phyloP scores from a whole-genome alignment of 148 eudicot species.

The Silene conica region DNA sequence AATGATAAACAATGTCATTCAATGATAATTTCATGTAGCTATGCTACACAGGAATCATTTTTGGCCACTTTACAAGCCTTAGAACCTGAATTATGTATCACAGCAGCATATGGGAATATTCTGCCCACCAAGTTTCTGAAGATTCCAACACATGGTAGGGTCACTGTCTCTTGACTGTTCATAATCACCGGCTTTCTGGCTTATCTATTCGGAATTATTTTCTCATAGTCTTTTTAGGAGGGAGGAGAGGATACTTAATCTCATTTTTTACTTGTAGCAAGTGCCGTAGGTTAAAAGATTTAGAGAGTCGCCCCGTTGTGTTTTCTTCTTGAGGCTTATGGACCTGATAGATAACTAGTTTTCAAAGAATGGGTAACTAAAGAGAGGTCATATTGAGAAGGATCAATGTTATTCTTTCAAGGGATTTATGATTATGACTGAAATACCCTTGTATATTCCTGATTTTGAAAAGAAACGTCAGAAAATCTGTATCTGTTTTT shows the following conservation, averaged over 20 bases:
- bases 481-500: background rate
- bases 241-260: no score
- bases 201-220: background rate
- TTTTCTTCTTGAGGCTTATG: background rate
- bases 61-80: conserved; percentile 59
- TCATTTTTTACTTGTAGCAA: no score
- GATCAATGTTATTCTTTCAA: background rate
- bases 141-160: conserved; percentile 81
- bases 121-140: conserved; percentile 77
- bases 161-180: conserved; percentile 2
- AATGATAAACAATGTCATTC: background rate
- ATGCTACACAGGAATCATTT: conserved; percentile 60
- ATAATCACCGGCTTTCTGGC: background rate
- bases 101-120: conserved; percentile 97
- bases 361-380: background rate
- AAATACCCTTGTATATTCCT: background rate
- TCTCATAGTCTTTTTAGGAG: no score
- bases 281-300: no score
- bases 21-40: conserved; percentile 13
- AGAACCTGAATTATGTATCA: conserved; percentile 91
- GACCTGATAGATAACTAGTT: background rate
- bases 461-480: background rate
- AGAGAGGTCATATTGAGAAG: background rate
- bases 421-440: background rate
- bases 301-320: background rate